Conservation (phyloP, 2,329 filamentous ascomycete species). For the Byssoonygena ceratinophila region DNA sequence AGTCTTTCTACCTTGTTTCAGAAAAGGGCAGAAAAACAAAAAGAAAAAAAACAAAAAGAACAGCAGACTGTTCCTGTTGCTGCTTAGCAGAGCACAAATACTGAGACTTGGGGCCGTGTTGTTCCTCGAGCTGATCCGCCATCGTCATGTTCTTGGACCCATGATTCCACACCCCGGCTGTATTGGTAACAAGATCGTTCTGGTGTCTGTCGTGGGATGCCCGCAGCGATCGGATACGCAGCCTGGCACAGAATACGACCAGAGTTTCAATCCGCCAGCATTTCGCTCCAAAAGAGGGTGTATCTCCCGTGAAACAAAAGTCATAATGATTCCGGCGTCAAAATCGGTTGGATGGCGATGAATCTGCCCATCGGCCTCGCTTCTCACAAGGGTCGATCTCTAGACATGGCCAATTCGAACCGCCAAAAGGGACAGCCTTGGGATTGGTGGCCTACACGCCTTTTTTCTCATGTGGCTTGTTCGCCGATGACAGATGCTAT, state of each 20-base stretch:
- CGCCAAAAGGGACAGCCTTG: background rate
- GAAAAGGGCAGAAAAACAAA: too few relatives aligned
- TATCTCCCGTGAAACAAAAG: background rate
- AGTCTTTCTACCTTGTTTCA: too few relatives aligned
- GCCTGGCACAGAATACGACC: background rate
- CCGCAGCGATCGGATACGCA: background rate
- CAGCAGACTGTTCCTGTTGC: background rate
- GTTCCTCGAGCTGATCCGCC: background rate
- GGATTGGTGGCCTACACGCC: conserved; percentile 5
- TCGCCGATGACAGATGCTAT: background rate
- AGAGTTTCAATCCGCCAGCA: background rate
- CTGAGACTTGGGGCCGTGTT: background rate
- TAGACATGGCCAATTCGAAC: conserved; percentile 3
- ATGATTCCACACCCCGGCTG: background rate
- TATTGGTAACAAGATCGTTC: background rate
- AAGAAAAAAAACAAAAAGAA: too few relatives aligned
- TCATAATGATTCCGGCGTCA: background rate
- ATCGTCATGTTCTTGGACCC: background rate
- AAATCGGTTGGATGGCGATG: conserved; percentile 3
- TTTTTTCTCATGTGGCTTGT: background rate
- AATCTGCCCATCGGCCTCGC: background rate
- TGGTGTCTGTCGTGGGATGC: background rate
- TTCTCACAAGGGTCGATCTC: background rate
- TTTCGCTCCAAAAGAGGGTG: background rate
- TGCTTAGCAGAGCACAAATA: too few relatives aligned